Evolutionary conservation across 768 basidiomycete genomes (phyloP).

Genomic region (Suillus subaureus): DNA sequence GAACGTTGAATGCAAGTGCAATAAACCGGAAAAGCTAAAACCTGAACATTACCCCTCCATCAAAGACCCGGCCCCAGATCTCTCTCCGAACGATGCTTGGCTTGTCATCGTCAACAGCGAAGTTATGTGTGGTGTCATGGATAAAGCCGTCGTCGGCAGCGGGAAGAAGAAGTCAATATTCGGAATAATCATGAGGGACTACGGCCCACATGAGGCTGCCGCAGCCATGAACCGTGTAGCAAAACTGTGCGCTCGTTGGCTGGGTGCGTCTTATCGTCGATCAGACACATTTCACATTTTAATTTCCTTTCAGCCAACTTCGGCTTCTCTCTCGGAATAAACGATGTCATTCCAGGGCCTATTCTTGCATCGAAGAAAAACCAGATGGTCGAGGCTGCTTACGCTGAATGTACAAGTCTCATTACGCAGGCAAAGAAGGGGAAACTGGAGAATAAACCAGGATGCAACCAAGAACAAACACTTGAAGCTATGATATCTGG

Average conservation of each 20-base stretch:
- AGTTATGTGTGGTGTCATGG: conserved; percentile 99
- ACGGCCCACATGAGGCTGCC: conserved; percentile 93
- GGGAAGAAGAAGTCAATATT: conserved; percentile 99
- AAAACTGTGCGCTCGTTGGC: conserved; percentile 92
- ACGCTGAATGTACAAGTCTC: conserved; percentile 81
- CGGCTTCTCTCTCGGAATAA: conserved; percentile 97
- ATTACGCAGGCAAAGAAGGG: conserved; percentile 92
- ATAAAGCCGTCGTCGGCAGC: conserved; percentile 95
- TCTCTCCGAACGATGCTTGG: conserved; percentile 98
- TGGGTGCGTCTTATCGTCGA: conserved; percentile 58
- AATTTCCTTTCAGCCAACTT: conserved; percentile 75
- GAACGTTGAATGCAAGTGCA: conserved; percentile 95
- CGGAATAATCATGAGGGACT: conserved; percentile 96
- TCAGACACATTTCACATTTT: conserved; percentile 8
- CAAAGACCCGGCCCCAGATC: conserved; percentile 66
- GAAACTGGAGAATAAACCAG: conserved; percentile 94
- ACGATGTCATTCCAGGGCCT: conserved; percentile 96
- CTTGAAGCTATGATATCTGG: conserved; percentile 96
- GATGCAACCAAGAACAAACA: conserved; percentile 95
- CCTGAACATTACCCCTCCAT: conserved; percentile 59
- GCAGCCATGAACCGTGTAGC: conserved; percentile 95
- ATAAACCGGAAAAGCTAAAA: conserved; percentile 82
- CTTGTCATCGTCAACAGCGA: conserved; percentile 96
- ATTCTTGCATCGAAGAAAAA: conserved; percentile 83
- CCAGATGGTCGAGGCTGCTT: conserved; percentile 82